These are phyloP conservation scores for Leishmania arabica DNA, from an alignment of 208 protist genomes.

Conservation along the genomic window DNA sequence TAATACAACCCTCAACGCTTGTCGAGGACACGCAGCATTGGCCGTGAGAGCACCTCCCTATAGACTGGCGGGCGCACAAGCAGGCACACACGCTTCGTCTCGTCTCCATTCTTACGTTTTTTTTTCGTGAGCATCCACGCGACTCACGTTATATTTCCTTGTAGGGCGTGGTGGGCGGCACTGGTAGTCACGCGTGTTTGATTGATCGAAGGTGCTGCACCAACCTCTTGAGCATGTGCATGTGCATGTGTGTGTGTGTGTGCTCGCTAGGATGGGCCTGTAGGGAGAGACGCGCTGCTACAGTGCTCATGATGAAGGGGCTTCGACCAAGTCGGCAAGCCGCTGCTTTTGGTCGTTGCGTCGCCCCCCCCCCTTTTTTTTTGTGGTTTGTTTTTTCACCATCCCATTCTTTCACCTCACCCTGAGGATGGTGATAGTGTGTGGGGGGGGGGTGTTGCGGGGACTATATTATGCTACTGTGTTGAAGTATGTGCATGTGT, in stretches of 20 bases:
- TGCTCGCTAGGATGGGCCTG: neutral
- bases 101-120: neutral
- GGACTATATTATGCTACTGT: neutral
- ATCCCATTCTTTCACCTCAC: neutral
- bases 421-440: neutral
- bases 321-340: neutral
- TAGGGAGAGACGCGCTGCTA: neutral
- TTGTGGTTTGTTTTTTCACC: neutral
- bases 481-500: neutral
- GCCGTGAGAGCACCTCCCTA: neutral
- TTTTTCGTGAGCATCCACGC: neutral
- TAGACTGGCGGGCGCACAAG: neutral
- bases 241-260: too few relatives aligned
- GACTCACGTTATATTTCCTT: neutral
- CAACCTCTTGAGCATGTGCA: neutral
- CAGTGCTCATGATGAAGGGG: neutral
- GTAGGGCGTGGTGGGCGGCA: neutral
- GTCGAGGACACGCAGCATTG: neutral
- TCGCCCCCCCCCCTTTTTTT: neutral
- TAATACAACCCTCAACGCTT: neutral
- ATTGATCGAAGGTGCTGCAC: neutral
- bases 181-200: neutral
- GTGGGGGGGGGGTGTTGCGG: too few relatives aligned
- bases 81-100: neutral
- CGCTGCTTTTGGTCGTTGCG: neutral